Conservation (phyloP, 1,284 basidiomycete genomes). For the Vanrija humicola region DNA sequence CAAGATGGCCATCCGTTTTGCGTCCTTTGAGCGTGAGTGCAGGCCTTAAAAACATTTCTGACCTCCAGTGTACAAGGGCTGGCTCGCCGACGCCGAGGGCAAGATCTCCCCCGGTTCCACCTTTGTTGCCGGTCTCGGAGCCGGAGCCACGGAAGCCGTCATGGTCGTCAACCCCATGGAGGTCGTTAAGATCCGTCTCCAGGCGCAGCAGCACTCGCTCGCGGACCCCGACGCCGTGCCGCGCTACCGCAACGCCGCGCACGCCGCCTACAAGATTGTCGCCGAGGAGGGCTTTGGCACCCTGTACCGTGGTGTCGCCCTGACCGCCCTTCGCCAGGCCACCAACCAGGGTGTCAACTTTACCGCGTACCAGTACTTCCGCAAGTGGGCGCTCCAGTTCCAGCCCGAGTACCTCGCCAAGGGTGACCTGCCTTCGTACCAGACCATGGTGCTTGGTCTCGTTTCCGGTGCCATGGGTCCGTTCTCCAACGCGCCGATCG, state of each 20-base stretch:
- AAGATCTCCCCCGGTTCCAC: slow-evolving; percentile 32
- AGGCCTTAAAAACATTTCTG: too few species aligned
- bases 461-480: slow-evolving; percentile 97
- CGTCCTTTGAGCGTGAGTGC: slow-evolving; percentile 77
- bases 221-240: slow-evolving; percentile 93
- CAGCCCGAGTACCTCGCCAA: slow-evolving; percentile 67
- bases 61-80: slow-evolving; percentile 67
- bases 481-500: slow-evolving; percentile 94
- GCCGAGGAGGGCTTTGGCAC: slow-evolving; percentile 84
- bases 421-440: slow-evolving; percentile 75
- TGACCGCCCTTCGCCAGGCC: slow-evolving; percentile 93
- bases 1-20: slow-evolving; percentile 99
- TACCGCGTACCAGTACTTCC: slow-evolving; percentile 96
- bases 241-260: slow-evolving; percentile 92
- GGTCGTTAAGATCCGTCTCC: slow-evolving; percentile 96
- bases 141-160: slow-evolving; percentile 91
- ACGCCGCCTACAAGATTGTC: slow-evolving; percentile 92
- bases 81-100: slow-evolving; percentile 56
- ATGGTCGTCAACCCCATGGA: slow-evolving; percentile 98
- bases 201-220: slow-evolving; percentile 96
- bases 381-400: slow-evolving; percentile 68
- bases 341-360: slow-evolving; percentile 99
- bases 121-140: slow-evolving; percentile 81
- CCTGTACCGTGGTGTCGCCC: slow-evolving; percentile 85
- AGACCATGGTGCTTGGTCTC: slow-evolving; percentile 89